Conservation (phyloP, 73 alveolate species). For the Tetrahymena borealis region DNA sequence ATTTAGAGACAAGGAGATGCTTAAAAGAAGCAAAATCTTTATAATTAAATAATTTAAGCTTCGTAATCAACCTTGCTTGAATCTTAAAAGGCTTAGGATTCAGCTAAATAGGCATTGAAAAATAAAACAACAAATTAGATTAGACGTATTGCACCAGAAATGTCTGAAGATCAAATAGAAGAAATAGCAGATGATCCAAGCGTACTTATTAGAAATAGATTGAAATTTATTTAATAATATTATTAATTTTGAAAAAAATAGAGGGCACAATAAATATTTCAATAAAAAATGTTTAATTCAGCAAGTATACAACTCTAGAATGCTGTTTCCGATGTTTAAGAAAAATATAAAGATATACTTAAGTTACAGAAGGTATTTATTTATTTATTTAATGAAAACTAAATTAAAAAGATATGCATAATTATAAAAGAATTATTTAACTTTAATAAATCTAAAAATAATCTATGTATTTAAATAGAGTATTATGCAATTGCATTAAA, state of each 20-base stretch:
- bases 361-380: background rate
- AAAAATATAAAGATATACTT: background rate
- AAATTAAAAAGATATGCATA: too few species aligned
- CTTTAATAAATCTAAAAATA: background rate
- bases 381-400: too few species aligned
- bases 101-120: background rate
- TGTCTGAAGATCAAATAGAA: background rate
- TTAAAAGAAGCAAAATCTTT: background rate
- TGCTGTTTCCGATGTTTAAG: background rate
- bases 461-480: background rate
- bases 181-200: background rate
- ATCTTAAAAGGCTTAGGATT: background rate
- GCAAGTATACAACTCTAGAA: background rate
- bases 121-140: background rate
- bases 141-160: background rate
- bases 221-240: background rate
- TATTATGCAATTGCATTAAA: background rate
- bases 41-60: background rate
- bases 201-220: background rate
- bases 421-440: too few species aligned
- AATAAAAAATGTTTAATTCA: background rate
- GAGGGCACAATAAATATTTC: background rate
- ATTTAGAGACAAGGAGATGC: background rate
- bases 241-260: background rate
- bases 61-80: background rate